Conservation (phyloP, 2,329 filamentous ascomycete genomes). For the Cyclaneusma minus region DNA sequence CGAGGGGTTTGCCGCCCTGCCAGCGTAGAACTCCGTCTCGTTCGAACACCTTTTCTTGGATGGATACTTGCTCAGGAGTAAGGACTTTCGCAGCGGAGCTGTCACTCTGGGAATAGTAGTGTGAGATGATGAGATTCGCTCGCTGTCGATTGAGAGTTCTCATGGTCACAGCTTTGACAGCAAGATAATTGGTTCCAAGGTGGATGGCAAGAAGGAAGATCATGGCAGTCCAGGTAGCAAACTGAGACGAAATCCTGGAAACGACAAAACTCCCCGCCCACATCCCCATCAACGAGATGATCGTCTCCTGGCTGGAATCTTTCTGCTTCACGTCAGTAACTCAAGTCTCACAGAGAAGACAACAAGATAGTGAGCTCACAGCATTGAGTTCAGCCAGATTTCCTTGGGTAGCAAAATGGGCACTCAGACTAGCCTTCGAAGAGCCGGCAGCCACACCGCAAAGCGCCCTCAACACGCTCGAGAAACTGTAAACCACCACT, state of each 20-base stretch:
- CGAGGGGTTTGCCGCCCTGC: slow-evolving; percentile 27
- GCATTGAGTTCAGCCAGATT: slow-evolving; percentile 91
- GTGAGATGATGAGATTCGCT: slow-evolving; percentile 59
- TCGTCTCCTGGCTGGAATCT: slow-evolving; percentile 89
- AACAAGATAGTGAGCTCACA: slow-evolving; percentile 21
- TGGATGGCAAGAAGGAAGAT: slow-evolving; percentile 59
- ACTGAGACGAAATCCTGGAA: slow-evolving; percentile 52
- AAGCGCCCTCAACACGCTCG: slow-evolving; percentile 47
- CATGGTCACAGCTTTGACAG: slow-evolving; percentile 74
- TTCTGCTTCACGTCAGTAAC: slow-evolving; percentile 25
- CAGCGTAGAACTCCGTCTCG: slow-evolving; percentile 51
- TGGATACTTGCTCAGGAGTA: slow-evolving; percentile 48
- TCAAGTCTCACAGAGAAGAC: neutral
- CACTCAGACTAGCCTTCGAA: slow-evolving; percentile 78
- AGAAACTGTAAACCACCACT: slow-evolving; percentile 40
- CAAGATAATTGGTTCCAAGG: slow-evolving; percentile 71
- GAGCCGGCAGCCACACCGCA: slow-evolving; percentile 86
- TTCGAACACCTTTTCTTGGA: slow-evolving; percentile 40
- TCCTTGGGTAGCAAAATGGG: slow-evolving; percentile 76
- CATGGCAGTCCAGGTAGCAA: slow-evolving; percentile 60
- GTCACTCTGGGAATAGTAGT: slow-evolving; percentile 24
- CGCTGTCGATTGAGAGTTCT: slow-evolving; percentile 73
- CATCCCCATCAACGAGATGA: slow-evolving; percentile 80
- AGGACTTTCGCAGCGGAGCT: slow-evolving; percentile 26
- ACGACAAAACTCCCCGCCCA: slow-evolving; percentile 71